Percentiles rank a stretch among this genome's conserved stretches.
Evolutionary conservation across 2,329 filamentous ascomycete species (phyloP).

Genomic region (Xylariaceae sp.): DNA sequence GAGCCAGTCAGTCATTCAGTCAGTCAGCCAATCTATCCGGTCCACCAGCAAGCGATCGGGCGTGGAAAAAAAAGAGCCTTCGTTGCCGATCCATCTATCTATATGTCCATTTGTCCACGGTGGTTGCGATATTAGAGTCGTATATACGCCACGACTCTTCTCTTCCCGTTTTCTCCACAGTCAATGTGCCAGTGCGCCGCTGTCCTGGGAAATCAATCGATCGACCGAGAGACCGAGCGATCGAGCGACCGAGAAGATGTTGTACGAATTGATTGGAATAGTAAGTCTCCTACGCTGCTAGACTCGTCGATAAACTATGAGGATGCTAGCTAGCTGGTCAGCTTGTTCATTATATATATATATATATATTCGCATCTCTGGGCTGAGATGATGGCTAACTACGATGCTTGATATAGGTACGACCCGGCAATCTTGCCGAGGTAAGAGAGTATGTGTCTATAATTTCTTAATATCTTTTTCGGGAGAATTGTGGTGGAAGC

Average conservation of each 20-base stretch:
- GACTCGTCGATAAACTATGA: not conserved
- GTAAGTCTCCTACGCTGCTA: conserved; percentile 54
- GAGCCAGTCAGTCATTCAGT: too few relatives aligned
- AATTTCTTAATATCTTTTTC: not conserved
- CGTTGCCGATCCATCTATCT: not conserved
- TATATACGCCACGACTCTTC: not conserved
- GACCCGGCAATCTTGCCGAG: conserved; percentile 84
- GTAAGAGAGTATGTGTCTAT: conserved; percentile 80
- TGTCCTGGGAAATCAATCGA: not conserved
- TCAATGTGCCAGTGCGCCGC: not conserved
- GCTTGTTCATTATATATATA: too few relatives aligned
- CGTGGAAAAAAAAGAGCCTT: not conserved
- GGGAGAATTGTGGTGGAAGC: too few relatives aligned
- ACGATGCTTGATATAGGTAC: conserved; percentile 64
- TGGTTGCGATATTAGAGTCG: not conserved
- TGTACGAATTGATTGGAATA: conserved; percentile 97
- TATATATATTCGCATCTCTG: too few relatives aligned
- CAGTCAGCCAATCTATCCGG: not conserved
- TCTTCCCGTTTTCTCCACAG: not conserved
- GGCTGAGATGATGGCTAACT: conserved; percentile 8
- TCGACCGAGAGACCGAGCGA: conserved; percentile 7
- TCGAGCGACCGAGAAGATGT: conserved; percentile 51
- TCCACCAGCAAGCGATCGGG: not conserved
- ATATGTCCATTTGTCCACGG: not conserved
- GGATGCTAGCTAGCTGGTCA: too few relatives aligned